Evolutionary conservation across 2,329 filamentous ascomycete genomes (phyloP), one percentile per base, ranked within the genome.

Genomic region (Aspergillus fructus): DNA sequence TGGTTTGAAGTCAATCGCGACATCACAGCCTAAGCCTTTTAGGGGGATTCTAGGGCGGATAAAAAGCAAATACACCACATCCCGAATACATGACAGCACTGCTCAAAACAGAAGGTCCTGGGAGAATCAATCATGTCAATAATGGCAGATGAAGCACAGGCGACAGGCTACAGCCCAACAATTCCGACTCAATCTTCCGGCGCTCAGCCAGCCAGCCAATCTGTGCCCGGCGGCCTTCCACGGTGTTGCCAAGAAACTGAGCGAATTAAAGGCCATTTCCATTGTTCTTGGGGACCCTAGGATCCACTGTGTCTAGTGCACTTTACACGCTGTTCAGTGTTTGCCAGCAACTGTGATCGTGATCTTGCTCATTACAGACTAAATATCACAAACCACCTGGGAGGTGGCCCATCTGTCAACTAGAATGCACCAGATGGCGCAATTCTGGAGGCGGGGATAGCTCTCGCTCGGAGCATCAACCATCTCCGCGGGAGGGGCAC

Each of bases 151-250:
- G 27, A 30, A 30, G 27, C 8, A 30, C 27, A 30, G 9, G 4
- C 34, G 7, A 49, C 13, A 40, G 19, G 15, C 17, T 23, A 19
- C 27, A 30, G 8, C 27, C 27, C 27, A 30, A 30, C 27, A 30
- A 30, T 30, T 9, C 27, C 27, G 27, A 30, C 27, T 30, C 27
- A 30, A 30, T 30, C 9, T 30, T 11, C 27, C 27, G 27, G 9
- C 27, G 3, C 27, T 30, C 27, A 30, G 27, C 27, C 27, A 46
- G 39, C 40, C 50, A 58, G 46, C 56, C 56, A 58, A 58, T 58
- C 56, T 54, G 47, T 48, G 46, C n/a, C 24, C 56, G 24, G 30
- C 34, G 15, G 51, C 39, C 41, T 54, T 54, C 30, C 56, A 58
- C 51, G 56, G 24, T 46, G 30, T 40, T 17, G 50, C 51, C 51